These are phyloP conservation scores for Neurospora cerealis DNA, from an alignment of 495 filamentous ascomycete species.

Conservation along the genomic window DNA sequence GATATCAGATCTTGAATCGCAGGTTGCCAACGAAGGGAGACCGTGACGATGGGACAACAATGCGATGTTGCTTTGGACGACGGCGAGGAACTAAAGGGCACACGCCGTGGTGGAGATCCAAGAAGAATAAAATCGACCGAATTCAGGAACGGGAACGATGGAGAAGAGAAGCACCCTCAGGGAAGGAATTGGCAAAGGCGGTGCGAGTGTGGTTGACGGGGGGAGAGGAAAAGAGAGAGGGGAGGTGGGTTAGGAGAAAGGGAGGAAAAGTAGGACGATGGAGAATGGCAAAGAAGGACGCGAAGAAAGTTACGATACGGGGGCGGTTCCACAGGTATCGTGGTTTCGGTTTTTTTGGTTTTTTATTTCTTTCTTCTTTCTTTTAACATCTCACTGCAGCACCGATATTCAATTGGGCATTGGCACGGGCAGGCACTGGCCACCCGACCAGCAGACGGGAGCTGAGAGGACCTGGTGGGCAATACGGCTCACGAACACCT, in stretches of 20 bases:
- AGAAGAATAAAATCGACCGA: conserved; percentile 19
- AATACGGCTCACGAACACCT: background rate
- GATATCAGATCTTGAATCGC: background rate
- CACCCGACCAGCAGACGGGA: background rate
- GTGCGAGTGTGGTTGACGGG: conserved; percentile 15
- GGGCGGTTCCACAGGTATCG: background rate
- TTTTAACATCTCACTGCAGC: background rate
- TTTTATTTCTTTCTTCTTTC: background rate
- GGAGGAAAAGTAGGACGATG: conserved; percentile 1
- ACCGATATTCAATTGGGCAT: background rate
- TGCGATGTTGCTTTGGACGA: conserved; percentile 5
- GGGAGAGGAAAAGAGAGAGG: conserved; percentile 1
- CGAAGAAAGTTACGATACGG: background rate
- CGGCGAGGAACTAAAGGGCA: conserved; percentile 11
- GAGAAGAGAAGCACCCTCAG: conserved; percentile 28
- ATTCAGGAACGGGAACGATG: conserved; percentile 17
- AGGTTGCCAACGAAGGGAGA: background rate
- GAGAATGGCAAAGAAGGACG: background rate
- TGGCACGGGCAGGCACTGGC: background rate
- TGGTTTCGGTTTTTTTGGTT: background rate
- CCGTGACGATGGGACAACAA: background rate
- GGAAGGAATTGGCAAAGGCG: conserved; percentile 27
- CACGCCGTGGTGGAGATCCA: conserved; percentile 10
- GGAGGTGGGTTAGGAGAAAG: conserved; percentile 1
- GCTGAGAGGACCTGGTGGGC: background rate